Evolutionary conservation across 768 basidiomycete species (phyloP).

Genomic region (Lactarius deliciosus): DNA sequence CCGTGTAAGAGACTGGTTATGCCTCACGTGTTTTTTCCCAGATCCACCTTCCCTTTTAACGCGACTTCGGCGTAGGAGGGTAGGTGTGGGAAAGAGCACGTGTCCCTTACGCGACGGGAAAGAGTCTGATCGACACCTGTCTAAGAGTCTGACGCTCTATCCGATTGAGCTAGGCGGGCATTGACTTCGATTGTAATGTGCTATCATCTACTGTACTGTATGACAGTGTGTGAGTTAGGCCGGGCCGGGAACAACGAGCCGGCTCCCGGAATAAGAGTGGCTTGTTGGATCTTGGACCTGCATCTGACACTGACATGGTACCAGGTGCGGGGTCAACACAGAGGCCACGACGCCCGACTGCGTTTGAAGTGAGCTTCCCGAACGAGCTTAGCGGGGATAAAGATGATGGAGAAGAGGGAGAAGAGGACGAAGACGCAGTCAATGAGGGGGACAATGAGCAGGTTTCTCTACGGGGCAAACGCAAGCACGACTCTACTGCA

Average conservation of each 20-base stretch:
- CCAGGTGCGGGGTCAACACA: background rate
- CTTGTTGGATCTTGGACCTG: too few relatives aligned
- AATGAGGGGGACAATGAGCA: background rate
- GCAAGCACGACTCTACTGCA: background rate
- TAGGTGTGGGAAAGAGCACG: too few relatives aligned
- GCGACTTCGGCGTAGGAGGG: too few relatives aligned
- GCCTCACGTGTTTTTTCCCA: too few relatives aligned
- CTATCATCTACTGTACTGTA: too few relatives aligned
- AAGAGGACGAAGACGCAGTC: constrained; percentile 1
- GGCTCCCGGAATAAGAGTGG: background rate
- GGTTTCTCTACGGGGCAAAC: constrained; percentile 1
- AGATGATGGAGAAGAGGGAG: background rate
- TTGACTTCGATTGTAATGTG: background rate
- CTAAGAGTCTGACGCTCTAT: constrained; percentile 68
- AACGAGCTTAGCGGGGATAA: constrained; percentile 37
- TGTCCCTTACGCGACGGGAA: too few relatives aligned
- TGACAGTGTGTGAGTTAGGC: too few relatives aligned
- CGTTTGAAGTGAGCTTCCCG: constrained; percentile 56
- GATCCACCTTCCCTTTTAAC: too few relatives aligned
- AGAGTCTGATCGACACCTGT: background rate
- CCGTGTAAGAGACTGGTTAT: too few relatives aligned
- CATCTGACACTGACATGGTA: constrained; percentile 1
- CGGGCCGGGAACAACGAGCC: background rate
- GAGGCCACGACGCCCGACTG: constrained; percentile 39
- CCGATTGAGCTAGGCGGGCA: constrained; percentile 67